Base-by-base conservation (phyloP, 225 moss, liverwort and hornwort genomes). In the Lunularia cruciata region DNA sequence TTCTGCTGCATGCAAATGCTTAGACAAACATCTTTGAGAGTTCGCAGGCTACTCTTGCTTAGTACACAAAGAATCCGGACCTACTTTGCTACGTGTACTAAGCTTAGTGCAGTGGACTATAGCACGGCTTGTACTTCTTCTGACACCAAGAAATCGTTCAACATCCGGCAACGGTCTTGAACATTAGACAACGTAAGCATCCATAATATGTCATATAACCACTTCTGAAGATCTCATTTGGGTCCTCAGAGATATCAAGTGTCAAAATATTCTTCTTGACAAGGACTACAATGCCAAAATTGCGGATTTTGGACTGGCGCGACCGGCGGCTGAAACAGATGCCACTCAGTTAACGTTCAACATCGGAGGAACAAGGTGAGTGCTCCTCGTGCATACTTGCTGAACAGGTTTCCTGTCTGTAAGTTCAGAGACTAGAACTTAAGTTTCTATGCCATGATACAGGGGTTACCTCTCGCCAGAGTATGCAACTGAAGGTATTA, bases 221-320 rank as follows among this genome's bases (percentile, higher is more conserved):
- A n/a, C n/a, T n/a, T n/a, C n/a, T n/a, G n/a, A n/a, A n/a, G n/a
- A n/a, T n/a, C n/a, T n/a, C n/a, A 59, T 3, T 33, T 36, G 0
- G 59, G 16, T 4, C 22, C 75, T 49, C 48, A 57, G 77, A 26
- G 77, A 77, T 19, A 77, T 77, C 53, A 77, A 77, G 65, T 55
- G 70, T 43, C 37, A 36, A 10, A 76, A 76, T 20, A 76, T 71
- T 65, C 71, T 76, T 39, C 54, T 76, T 0, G 76, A 71, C 54
- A 71, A 57, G 20, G 51, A 76, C 16, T 33, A 28, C 4, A 64
- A 71, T 65, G 55, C 71, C 3, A 77, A 77, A 70, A 77, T 81
- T 77, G 81, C 63, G 11, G 77, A 81, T 61, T 82, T 82, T 63
- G 81, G 77, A n/a, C 71, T 82, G 22, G 77, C 77, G 0, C 60